These are phyloP conservation scores for Fistulinella staudtii DNA, from an alignment of 1,284 basidiomycete species.

Conservation along the genomic window DNA sequence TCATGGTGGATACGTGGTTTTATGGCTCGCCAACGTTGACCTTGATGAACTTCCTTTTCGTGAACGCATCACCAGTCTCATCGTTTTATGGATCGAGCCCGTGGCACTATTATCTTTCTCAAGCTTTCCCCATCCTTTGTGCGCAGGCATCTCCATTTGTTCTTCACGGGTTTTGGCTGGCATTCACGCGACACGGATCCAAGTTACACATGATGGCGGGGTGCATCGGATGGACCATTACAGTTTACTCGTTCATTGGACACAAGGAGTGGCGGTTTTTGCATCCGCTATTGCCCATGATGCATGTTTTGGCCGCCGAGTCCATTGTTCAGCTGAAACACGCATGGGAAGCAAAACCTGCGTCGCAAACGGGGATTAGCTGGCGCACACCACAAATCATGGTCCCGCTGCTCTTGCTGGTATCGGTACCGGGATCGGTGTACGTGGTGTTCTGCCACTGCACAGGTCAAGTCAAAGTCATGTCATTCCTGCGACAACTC, in stretches of 20 bases:
- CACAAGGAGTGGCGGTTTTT: slow-evolving; percentile 99
- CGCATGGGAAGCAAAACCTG: slow-evolving; percentile 2
- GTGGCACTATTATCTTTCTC: slow-evolving; percentile 87
- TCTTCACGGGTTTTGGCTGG: slow-evolving; percentile 53
- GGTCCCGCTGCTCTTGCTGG: slow-evolving; percentile 44
- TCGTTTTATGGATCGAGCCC: slow-evolving; percentile 90
- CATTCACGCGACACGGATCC: slow-evolving; percentile 26
- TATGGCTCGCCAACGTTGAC: slow-evolving; percentile 71
- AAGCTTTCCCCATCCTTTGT: slow-evolving; percentile 82
- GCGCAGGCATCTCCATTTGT: slow-evolving; percentile 72
- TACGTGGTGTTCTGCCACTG: slow-evolving; percentile 76
- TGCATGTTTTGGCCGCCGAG: slow-evolving; percentile 77
- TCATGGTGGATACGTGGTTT: slow-evolving; percentile 65
- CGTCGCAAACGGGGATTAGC: slow-evolving; percentile 9
- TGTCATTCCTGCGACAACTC: slow-evolving; percentile 57
- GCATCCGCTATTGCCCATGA: slow-evolving; percentile 85
- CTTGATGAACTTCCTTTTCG: slow-evolving; percentile 75
- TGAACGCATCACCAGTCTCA: slow-evolving; percentile 81
- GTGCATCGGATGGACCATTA: slow-evolving; percentile 61
- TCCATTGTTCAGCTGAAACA: slow-evolving; percentile 54
- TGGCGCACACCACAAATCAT: slow-evolving; percentile 4
- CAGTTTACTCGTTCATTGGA: slow-evolving; percentile 72
- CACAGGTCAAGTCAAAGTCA: slow-evolving; percentile 72
- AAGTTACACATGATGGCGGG: slow-evolving; percentile 46
- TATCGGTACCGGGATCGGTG: slow-evolving; percentile 55